These are phyloP conservation scores for Zygosaccharomyces pseudorouxii DNA, from an alignment of 805 yeast species.

Conservation along the genomic window DNA sequence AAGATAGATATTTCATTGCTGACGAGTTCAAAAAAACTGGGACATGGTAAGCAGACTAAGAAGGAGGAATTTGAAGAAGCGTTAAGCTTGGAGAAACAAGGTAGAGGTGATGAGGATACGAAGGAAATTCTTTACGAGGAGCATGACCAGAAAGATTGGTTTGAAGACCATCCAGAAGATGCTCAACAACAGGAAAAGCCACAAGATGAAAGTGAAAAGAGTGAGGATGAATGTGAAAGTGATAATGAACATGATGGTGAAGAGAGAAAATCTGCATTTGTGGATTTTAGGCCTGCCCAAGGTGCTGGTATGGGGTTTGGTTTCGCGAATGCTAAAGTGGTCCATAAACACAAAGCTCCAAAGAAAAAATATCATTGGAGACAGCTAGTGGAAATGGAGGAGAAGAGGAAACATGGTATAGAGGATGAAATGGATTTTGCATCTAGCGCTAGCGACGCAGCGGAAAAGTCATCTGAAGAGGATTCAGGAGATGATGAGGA, in stretches of 20 bases:
- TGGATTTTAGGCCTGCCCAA: conserved; percentile 65
- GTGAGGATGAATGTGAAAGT: conserved; percentile 21
- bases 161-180: conserved; percentile 27
- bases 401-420: conserved; percentile 39
- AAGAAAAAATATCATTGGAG: conserved; percentile 75
- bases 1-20: conserved; percentile 64
- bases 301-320: conserved; percentile 65
- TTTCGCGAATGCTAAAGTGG: conserved; percentile 51
- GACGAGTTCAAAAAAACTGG: conserved; percentile 72
- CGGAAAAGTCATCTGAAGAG: conserved; percentile 13
- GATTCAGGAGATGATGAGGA: conserved; percentile 18
- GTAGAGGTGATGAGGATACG: conserved; percentile 58
- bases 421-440: conserved; percentile 64
- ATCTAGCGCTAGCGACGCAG: conserved; percentile 32
- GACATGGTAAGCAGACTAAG: conserved; percentile 65
- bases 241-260: conserved; percentile 20
- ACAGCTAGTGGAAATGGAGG: conserved; percentile 45
- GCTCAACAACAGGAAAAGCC: neutral
- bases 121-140: conserved; percentile 65
- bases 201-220: conserved; percentile 10
- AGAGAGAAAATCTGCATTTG: conserved; percentile 42
- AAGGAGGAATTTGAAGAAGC: conserved; percentile 73
- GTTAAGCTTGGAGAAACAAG: conserved; percentile 62
- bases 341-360: conserved; percentile 33
- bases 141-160: conserved; percentile 60